Evolutionary conservation across 768 basidiomycete species (phyloP), one percentile per base, ranked within the genome.

Genomic region (Boletales sp.): DNA sequence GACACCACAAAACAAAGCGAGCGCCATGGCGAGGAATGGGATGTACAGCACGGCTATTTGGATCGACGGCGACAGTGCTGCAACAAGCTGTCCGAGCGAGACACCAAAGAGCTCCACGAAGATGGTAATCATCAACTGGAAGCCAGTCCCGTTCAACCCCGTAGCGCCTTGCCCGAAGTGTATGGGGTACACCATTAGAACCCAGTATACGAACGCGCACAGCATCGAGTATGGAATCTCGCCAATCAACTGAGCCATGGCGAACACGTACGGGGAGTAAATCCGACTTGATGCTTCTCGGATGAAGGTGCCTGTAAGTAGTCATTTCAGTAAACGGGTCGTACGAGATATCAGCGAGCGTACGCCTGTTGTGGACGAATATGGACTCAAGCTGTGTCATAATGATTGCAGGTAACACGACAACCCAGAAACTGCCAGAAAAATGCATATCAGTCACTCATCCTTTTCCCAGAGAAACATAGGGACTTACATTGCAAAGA

Each of bases 181-280:
- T 60, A 84, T 82, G 4, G 84, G 83, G 61, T 79, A 89, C 4
- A 86, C 79, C 83, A 85, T 84, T 18, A 87, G 65, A 19, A 76
- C 76, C 87, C 85, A 94, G 69, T 92, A 94, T 0, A 84, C 74
- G 44, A 81, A 60, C 11, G 78, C 84, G 56, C 88, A 91, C 13
- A 88, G 60, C 31, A 87, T 62, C 42, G 79, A 84, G 66, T 85
- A 87, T 0, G 90, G 92, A 48, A 88, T 77, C 67, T 95, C 91
- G 38, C 90, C 84, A 13, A 89, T 63, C 21, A 94, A 74, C 62
- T 94, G 92, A 3, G 84, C 82, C 32, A 90, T 77, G 30, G 90
- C 87, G 63, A 94, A 94, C 18, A 91, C 88, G 50, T 83, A 84
- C 0, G 89, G 84, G 0, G 85, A 87, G 68, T 94, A 94, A 61